A percentile compares a stretch with the other conserved stretches of the same genome.
Evolutionary conservation across 225 moss, liverwort and hornwort genomes (phyloP).

Genomic region (Pleurozium schreberi): DNA sequence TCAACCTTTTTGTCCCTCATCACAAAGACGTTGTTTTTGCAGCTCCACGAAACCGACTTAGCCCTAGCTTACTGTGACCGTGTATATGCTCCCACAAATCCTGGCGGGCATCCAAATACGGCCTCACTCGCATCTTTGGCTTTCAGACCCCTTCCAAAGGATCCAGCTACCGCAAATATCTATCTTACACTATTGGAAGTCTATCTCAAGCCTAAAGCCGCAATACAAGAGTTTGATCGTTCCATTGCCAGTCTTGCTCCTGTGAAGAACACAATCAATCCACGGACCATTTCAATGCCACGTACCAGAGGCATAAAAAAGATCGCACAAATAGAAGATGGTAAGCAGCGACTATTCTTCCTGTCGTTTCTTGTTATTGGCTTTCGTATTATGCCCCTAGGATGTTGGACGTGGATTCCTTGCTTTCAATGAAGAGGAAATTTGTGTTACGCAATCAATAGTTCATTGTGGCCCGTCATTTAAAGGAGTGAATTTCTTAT

Average conservation of each 20-base stretch:
- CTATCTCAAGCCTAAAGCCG: conserved; percentile 77
- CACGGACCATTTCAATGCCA: conserved; percentile 36
- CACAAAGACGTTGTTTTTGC: conserved; percentile 7
- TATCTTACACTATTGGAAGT: conserved; percentile 87
- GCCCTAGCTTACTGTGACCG: conserved; percentile 88
- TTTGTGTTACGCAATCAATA: not conserved
- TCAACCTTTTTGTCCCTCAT: not conserved
- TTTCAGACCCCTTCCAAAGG: conserved; percentile 31
- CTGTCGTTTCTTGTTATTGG: not conserved
- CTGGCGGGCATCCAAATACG: conserved; percentile 21
- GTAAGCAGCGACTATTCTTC: conserved; percentile 1
- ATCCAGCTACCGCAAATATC: conserved; percentile 58
- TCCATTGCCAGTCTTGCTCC: conserved; percentile 69
- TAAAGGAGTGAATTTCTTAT: not conserved
- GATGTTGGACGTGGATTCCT: not conserved
- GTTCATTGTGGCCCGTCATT: not conserved
- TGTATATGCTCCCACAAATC: conserved; percentile 45
- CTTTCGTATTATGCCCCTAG: not conserved
- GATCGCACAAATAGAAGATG: conserved; percentile 83
- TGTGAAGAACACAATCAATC: conserved; percentile 20
- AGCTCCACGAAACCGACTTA: conserved; percentile 77
- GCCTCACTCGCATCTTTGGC: conserved; percentile 34
- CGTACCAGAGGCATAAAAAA: conserved; percentile 50
- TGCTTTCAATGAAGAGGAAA: not conserved
- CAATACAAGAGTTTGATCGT: conserved; percentile 74